These are phyloP conservation scores for Leptomonas pyrrhocoris DNA, from an alignment of 208 protist species.

Conservation along the genomic window DNA sequence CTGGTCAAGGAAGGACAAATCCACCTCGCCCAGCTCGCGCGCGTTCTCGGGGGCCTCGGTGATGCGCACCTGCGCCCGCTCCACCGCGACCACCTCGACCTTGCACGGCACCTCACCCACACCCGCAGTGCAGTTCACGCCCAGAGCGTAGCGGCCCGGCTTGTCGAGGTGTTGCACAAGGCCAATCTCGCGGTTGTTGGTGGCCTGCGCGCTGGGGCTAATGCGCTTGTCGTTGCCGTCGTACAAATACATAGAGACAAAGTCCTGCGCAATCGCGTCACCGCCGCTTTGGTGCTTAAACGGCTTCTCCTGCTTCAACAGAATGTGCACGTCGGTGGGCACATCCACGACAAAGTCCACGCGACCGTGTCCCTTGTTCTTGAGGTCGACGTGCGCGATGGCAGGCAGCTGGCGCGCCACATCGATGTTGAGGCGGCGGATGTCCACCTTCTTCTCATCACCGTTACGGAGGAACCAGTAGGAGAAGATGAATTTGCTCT, in stretches of 20 bases:
- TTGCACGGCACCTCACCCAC: slow-evolving; percentile 62
- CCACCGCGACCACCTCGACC: slow-evolving; percentile 66
- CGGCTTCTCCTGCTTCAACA: slow-evolving; percentile 76
- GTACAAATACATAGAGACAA: slow-evolving; percentile 80
- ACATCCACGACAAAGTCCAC: slow-evolving; percentile 83
- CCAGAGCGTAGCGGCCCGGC: slow-evolving; percentile 72
- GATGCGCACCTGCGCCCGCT: slow-evolving; percentile 68
- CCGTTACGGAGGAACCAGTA: slow-evolving; percentile 62
- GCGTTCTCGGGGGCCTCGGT: slow-evolving; percentile 71
- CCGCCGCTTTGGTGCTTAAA: slow-evolving; percentile 52
- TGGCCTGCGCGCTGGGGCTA: slow-evolving; percentile 49
- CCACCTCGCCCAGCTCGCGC: slow-evolving; percentile 62
- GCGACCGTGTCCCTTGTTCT: slow-evolving; percentile 51
- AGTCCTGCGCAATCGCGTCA: slow-evolving; percentile 78
- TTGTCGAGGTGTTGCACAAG: slow-evolving; percentile 63
- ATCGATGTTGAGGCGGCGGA: slow-evolving; percentile 45
- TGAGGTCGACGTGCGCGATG: slow-evolving; percentile 68
- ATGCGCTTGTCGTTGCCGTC: slow-evolving; percentile 69
- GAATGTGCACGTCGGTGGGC: slow-evolving; percentile 75
- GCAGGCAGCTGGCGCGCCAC: slow-evolving; percentile 72
- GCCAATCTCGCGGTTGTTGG: slow-evolving; percentile 78
- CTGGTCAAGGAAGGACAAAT: slow-evolving; percentile 72
- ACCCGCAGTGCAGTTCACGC: slow-evolving; percentile 61
- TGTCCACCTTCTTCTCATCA: slow-evolving; percentile 45
- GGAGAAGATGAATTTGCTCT: slow-evolving; percentile 85